Conservation (phyloP, 805 yeast species). For the Cyberlindnera mycetangii region DNA sequence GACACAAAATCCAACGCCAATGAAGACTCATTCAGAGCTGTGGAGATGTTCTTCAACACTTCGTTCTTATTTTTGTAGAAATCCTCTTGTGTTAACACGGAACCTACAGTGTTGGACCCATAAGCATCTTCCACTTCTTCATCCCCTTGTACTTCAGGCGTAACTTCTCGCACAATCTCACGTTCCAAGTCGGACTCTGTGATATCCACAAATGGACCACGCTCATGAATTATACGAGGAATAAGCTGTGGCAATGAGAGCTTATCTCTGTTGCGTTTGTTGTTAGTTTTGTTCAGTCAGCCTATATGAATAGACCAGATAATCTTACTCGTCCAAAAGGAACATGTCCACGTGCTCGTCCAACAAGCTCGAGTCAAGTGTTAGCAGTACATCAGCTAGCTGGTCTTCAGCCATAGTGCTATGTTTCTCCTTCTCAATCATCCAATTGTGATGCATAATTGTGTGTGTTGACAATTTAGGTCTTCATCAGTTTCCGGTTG, state of each 20-base stretch:
- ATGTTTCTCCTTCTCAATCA: no score
- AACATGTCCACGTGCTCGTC: slow-evolving; percentile 27
- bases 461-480: neutral
- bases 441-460: no score
- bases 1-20: slow-evolving; percentile 86
- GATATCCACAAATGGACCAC: slow-evolving; percentile 54
- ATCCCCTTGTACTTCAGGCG: slow-evolving; percentile 6
- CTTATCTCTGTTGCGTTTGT: slow-evolving; percentile 20
- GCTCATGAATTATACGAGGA: slow-evolving; percentile 54
- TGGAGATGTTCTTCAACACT: slow-evolving; percentile 48
- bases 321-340: slow-evolving; percentile 24
- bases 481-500: no score
- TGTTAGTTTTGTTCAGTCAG: no score
- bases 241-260: slow-evolving; percentile 52
- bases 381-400: slow-evolving; percentile 16
- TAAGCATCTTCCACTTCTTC: slow-evolving; percentile 16
- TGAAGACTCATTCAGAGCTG: slow-evolving; percentile 87
- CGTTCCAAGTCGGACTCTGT: slow-evolving; percentile 47
- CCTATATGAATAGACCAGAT: no score
- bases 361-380: slow-evolving; percentile 24
- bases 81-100: slow-evolving; percentile 36
- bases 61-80: slow-evolving; percentile 52
- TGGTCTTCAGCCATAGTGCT: slow-evolving; percentile 12
- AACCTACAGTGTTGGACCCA: slow-evolving; percentile 17
- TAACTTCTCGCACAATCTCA: slow-evolving; percentile 17